Conservation (phyloP, 2,329 filamentous ascomycete genomes). For the Trichophyton schoenleinii region DNA sequence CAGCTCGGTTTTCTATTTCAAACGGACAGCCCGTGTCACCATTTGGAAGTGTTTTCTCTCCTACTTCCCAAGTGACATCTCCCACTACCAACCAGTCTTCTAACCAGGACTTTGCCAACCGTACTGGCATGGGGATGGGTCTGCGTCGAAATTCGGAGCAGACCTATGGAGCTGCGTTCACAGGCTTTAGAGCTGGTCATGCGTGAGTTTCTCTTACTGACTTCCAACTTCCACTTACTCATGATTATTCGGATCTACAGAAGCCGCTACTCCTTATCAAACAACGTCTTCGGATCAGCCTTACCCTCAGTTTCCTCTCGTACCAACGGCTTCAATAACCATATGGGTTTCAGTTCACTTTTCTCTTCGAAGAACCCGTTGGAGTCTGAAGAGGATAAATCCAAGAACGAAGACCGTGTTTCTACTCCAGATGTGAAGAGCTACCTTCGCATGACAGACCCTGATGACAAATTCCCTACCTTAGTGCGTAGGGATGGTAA, state of each 20-base stretch:
- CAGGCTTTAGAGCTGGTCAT: constrained; percentile 60
- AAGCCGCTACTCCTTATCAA: constrained; percentile 91
- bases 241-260: constrained; percentile 6
- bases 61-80: constrained; percentile 65
- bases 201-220: constrained; percentile 51
- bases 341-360: constrained; percentile 59
- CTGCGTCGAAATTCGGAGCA: constrained; percentile 84
- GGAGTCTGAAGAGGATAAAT: constrained; percentile 61
- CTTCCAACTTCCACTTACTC: background rate
- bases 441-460: constrained; percentile 58
- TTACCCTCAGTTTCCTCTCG: constrained; percentile 23
- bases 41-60: constrained; percentile 54
- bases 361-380: constrained; percentile 81
- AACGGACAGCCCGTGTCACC: constrained; percentile 74
- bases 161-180: constrained; percentile 55
- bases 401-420: constrained; percentile 37
- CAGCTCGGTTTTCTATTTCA: constrained; percentile 79
- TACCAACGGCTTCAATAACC: constrained; percentile 15
- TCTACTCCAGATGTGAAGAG: constrained; percentile 55
- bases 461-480: constrained; percentile 78
- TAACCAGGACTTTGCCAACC: constrained; percentile 59
- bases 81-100: constrained; percentile 44
- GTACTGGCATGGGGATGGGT: constrained; percentile 54
- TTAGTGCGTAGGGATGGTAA: constrained; percentile 38
- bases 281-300: constrained; percentile 21